A percentile compares a stretch with the other conserved stretches of the same genome.
These are phyloP conservation scores for Selaginella tamariscina DNA, from an alignment of 75 land plant species.

Conservation along the genomic window DNA sequence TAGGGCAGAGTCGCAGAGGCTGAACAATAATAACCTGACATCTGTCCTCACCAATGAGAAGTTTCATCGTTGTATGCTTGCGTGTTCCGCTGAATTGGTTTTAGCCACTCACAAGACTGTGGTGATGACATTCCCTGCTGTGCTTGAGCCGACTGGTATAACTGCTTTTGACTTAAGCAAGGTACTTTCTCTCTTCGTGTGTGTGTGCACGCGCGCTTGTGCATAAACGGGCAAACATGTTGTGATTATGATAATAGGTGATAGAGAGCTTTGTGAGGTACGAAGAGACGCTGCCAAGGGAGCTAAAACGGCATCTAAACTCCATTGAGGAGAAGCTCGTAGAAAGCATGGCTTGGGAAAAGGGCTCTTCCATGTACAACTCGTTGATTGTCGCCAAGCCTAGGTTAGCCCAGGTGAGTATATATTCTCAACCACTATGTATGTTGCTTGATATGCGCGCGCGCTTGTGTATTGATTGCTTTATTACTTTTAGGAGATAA, in stretches of 20 bases:
- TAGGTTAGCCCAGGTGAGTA: neutral
- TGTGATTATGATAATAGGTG: no score
- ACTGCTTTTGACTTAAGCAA: slow-evolving; percentile 29
- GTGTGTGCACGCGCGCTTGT: no score
- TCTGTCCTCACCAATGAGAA: slow-evolving; percentile 6
- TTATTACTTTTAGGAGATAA: no score
- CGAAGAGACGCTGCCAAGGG: slow-evolving; percentile 8
- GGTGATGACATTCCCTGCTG: slow-evolving; percentile 1
- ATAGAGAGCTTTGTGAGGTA: slow-evolving; percentile 2
- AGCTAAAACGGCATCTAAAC: slow-evolving; percentile 10
- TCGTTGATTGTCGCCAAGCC: slow-evolving; percentile 2
- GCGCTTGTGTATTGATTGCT: no score
- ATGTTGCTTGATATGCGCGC: no score
- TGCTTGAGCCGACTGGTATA: slow-evolving; percentile 7
- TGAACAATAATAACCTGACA: neutral
- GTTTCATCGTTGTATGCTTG: slow-evolving; percentile 11
- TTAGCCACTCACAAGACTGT: slow-evolving; percentile 1
- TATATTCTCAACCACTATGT: no score
- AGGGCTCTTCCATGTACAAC: slow-evolving; percentile 3
- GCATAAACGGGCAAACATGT: no score
- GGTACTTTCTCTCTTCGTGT: slow-evolving; percentile 84
- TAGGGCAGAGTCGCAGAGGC: neutral
- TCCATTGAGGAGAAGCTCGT: neutral
- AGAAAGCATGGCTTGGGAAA: slow-evolving; percentile 10
- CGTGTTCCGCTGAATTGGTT: slow-evolving; percentile 9